phyloP scores from a whole-genome alignment of 177 flowering plant species.

The Telopea speciosissima region DNA sequence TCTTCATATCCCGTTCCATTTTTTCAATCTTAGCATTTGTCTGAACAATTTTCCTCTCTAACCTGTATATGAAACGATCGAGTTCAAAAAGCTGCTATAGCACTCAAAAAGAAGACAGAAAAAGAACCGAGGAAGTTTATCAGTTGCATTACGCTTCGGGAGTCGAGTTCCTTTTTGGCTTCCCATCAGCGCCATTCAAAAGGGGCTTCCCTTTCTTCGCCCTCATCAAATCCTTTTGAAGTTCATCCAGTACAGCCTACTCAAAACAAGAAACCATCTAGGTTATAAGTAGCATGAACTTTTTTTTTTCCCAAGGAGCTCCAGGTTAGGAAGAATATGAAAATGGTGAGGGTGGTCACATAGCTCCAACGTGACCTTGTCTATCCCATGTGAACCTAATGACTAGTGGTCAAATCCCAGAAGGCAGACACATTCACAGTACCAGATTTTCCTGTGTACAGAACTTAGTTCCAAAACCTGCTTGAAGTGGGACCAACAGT shows the following conservation, averaged over 20 bases:
- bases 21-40: conserved; percentile 56
- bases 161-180: conserved; percentile 59
- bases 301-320: neutral
- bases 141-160: conserved; percentile 69
- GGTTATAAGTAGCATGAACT: neutral
- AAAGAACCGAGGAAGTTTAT: neutral
- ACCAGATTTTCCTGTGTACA: too few species aligned
- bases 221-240: conserved; percentile 60
- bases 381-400: too few species aligned
- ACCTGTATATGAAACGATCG: conserved; percentile 25
- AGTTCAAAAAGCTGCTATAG: neutral
- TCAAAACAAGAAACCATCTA: conserved; percentile 12
- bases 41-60: conserved; percentile 58
- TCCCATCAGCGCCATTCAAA: conserved; percentile 67
- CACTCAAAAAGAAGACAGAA: neutral
- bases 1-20: conserved; percentile 46
- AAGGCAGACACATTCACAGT: too few species aligned
- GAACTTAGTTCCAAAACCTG: too few species aligned
- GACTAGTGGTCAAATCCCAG: too few species aligned
- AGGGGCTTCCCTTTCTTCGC: conserved; percentile 98
- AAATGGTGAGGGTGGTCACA: too few species aligned
- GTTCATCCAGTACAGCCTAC: conserved; percentile 54
- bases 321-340: neutral
- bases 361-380: too few species aligned
- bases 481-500: too few species aligned